Conservation (phyloP, 2,329 filamentous ascomycete genomes). For the Pleurostoma richardsiae region DNA sequence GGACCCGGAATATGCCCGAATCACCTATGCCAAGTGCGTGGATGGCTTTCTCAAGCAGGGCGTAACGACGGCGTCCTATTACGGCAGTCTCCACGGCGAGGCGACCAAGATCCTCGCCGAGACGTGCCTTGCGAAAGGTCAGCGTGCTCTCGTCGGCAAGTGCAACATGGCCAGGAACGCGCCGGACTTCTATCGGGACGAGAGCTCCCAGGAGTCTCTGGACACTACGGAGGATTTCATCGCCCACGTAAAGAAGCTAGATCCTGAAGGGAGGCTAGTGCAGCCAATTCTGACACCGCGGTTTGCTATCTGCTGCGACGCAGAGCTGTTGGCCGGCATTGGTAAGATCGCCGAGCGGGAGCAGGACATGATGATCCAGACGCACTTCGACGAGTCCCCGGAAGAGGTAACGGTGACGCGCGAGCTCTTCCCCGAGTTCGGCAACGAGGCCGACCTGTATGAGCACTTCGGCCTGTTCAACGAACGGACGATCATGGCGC, state of each 20-base stretch:
- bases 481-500: slow-evolving; percentile 55
- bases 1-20: slow-evolving; percentile 45
- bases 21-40: slow-evolving; percentile 47
- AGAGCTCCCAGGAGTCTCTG: slow-evolving; percentile 38
- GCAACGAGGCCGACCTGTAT: slow-evolving; percentile 57
- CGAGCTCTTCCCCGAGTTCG: slow-evolving; percentile 49
- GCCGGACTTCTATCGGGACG: slow-evolving; percentile 49
- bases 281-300: slow-evolving; percentile 50
- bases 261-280: slow-evolving; percentile 37
- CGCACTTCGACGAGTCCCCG: slow-evolving; percentile 62
- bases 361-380: slow-evolving; percentile 52
- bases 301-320: slow-evolving; percentile 56
- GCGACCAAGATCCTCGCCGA: slow-evolving; percentile 54
- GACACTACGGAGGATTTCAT: slow-evolving; percentile 44
- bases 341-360: slow-evolving; percentile 46
- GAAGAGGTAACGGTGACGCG: slow-evolving; percentile 53
- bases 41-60: slow-evolving; percentile 56
- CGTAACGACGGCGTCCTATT: slow-evolving; percentile 58
- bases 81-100: slow-evolving; percentile 48
- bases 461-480: slow-evolving; percentile 48
- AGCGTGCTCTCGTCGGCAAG: slow-evolving; percentile 57
- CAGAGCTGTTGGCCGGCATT: slow-evolving; percentile 47
- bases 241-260: slow-evolving; percentile 35
- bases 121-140: slow-evolving; percentile 45
- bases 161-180: slow-evolving; percentile 56